Evolutionary conservation across 768 basidiomycete species (phyloP).

Genomic region (Collybia sordida): DNA sequence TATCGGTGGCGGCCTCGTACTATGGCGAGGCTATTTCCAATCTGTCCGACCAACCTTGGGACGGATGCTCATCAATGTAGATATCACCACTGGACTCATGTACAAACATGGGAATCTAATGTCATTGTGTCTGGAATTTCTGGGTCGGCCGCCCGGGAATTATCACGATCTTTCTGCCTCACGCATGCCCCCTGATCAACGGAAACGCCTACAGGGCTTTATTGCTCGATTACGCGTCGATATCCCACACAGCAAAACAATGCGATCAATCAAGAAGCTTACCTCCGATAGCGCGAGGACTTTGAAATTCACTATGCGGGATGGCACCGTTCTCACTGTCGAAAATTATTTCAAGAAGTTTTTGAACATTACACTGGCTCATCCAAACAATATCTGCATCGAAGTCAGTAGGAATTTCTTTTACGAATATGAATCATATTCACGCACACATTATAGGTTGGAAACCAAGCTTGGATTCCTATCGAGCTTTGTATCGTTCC

Average conservation of each 20-base stretch:
- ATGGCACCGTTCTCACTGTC: slow-evolving; percentile 52
- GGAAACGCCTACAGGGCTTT: slow-evolving; percentile 23
- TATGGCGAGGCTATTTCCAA: slow-evolving; percentile 84
- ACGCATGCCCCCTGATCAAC: slow-evolving; percentile 44
- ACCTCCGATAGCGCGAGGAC: slow-evolving; percentile 41
- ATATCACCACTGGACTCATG: slow-evolving; percentile 77
- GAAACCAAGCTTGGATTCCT: slow-evolving; percentile 55
- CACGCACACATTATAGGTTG: slow-evolving; percentile 37
- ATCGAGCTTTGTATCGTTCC: slow-evolving; percentile 58
- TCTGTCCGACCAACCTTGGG: slow-evolving; percentile 69
- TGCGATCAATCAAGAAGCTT: neutral
- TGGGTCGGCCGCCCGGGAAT: slow-evolving; percentile 28
- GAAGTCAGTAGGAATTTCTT: slow-evolving; percentile 46
- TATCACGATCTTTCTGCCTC: slow-evolving; percentile 33
- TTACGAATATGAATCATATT: neutral
- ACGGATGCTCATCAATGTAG: slow-evolving; percentile 69
- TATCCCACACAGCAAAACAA: neutral
- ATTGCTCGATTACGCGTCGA: neutral
- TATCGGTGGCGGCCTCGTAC: slow-evolving; percentile 61
- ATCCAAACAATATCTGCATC: slow-evolving; percentile 62
- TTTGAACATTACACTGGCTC: slow-evolving; percentile 50
- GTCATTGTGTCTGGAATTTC: slow-evolving; percentile 54
- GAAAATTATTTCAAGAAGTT: slow-evolving; percentile 54
- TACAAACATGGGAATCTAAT: slow-evolving; percentile 64
- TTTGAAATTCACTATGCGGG: slow-evolving; percentile 51